Base-by-base conservation (phyloP, 768 basidiomycete genomes). In the Podaxis carcinomalis region DNA sequence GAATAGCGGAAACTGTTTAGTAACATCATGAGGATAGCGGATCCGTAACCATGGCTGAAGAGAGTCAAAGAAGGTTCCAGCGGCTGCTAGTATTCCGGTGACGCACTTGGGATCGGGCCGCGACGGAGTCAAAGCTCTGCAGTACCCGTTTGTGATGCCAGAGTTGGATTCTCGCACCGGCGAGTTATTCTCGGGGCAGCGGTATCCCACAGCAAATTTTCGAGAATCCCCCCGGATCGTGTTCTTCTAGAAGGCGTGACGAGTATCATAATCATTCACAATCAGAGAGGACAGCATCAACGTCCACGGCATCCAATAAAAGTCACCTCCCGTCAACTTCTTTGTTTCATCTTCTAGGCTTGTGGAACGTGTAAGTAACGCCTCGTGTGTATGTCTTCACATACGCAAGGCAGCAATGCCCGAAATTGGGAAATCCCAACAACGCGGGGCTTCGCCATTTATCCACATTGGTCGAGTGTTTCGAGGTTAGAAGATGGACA, bases 311-410 rank as follows among this genome's bases (percentile, higher is more conserved):
- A 39, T 21, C 36, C 19, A 9, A 19, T 35, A 39, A 11, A 16
- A 54, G 21, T 10, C 52, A 13, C 52, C 35, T 7, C 9, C 37
- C 42, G 42, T 36, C 16, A n/a, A 35, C 51, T 46, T 44, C 28
- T 9, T 53, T 37, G 32, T 21, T 2, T 7, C 21, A 19, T 21
- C 19, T 56, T 56, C 56, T 53, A 54, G 58, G 25, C 19, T 32
- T 54, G 42, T 36, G 32, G 37, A 59, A 60, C 19, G 23, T 21
- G 39, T 36, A 35, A 36, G 27, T 14, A 16, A 16, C 23, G 49
- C 50, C 49, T 59, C 57, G n/a, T 51, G n/a, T 51, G 57, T 46
- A 51, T 9, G 21, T 19, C 42, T 40, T 51, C 49, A 28, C 32
- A 53, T 37, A 54, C 35, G 49, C 59, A 54, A 5, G 27, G 23